Conservation (phyloP, 768 basidiomycete species). For the Lactarius indigo region DNA sequence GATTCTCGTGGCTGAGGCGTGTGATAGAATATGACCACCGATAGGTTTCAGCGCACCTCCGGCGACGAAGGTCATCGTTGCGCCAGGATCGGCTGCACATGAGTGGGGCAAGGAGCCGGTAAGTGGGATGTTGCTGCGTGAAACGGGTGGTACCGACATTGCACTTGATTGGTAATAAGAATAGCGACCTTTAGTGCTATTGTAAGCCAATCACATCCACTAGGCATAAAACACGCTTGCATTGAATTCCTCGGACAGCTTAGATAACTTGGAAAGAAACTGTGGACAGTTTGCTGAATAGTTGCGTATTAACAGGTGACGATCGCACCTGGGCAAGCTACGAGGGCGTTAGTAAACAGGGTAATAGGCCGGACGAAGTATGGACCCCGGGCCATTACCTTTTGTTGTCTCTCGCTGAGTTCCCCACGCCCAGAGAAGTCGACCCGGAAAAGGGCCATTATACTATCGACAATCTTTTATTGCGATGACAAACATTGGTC, state of each 20-base stretch:
- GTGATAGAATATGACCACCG: conserved; percentile 84
- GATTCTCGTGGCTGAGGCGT: conserved; percentile 81
- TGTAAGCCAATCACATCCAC: not conserved
- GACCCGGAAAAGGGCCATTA: conserved; percentile 95
- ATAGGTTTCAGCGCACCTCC: conserved; percentile 91
- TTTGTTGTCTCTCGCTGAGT: conserved; percentile 90
- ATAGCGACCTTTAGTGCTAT: conserved; percentile 63
- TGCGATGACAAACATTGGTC: not conserved
- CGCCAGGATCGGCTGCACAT: conserved; percentile 77
- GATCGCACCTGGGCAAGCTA: conserved; percentile 75
- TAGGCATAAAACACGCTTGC: conserved; percentile 37
- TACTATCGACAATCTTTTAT: conserved; percentile 84
- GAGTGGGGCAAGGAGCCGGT: not conserved
- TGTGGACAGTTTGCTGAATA: conserved; percentile 30
- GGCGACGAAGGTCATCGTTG: conserved; percentile 92
- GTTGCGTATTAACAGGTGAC: not conserved
- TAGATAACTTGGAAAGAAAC: conserved; percentile 90
- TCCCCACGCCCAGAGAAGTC: conserved; percentile 94
- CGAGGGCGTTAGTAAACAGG: conserved; percentile 19
- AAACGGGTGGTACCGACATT: conserved; percentile 47
- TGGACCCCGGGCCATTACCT: conserved; percentile 40
- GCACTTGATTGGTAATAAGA: conserved; percentile 90
- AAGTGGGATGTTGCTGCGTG: not conserved
- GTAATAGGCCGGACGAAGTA: not conserved
- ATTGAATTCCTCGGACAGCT: conserved; percentile 90